Base-by-base conservation (phyloP, 106 monocot genomes). In the Allium sativum region DNA sequence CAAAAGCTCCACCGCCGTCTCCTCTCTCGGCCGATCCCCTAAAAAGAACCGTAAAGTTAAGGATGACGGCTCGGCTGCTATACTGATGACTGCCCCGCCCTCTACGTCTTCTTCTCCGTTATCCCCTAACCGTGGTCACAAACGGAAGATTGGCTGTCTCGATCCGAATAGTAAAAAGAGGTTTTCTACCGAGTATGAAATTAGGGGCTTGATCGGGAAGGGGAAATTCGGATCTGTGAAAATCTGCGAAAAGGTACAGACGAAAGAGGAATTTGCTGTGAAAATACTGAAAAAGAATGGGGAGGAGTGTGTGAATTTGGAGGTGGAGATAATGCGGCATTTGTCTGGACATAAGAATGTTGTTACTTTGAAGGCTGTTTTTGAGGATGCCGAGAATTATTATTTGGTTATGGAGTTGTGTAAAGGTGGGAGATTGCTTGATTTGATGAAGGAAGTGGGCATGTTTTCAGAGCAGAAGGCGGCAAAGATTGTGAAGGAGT, bases 311-410 rank as follows among this genome's bases (percentile, higher is more conserved):
- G 95, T 82, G 10, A 87, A 96, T 63, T 68, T 70, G 14, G 95
- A 96, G 74, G 84, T 96, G 14, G 95, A 96, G 90, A 96, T 96
- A 67, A 96, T 96, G 95, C 95, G 90, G 65, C 95, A 96, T 66
- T 73, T 96, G 31, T 96, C 95, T 16, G 95, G 95, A 52, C 95
- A 96, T 56, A 81, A 83, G 12, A 82, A 87, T 5, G 76, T 96
- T 13, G 90, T 90, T 40, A 87, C 74, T 15, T 66, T 96, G 20
- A 84, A 68, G 45, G 81, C 78, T 9, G 90, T 90, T 21, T 96
- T 78, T 61, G 87, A 96, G 77, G 95, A 90, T 22, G 57, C 77
- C 7, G 95, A 90, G 0, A 72, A 73, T 31, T 84, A 84, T 52
- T 78, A 91, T 68, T 62, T 96, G 45, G 84, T 96, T n/a, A 90